Percentiles rank a stretch among this genome's conserved stretches.
These are phyloP conservation scores for Lactifluus volemus DNA, from an alignment of 768 basidiomycete species.

Conservation along the genomic window DNA sequence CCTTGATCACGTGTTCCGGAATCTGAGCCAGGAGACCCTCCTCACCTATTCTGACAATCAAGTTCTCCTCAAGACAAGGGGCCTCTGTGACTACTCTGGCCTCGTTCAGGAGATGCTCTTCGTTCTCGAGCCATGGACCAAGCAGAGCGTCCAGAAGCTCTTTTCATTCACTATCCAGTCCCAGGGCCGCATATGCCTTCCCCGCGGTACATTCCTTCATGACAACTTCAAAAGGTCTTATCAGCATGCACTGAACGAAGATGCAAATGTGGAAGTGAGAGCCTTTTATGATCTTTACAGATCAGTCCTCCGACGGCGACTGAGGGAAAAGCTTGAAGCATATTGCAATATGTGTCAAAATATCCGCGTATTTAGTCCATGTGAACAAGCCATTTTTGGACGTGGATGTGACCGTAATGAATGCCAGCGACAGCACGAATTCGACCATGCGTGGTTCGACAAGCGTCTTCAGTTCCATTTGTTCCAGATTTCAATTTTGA, in stretches of 20 bases:
- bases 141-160: neutral
- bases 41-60: neutral
- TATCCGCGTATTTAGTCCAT: conserved; percentile 13
- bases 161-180: conserved; percentile 5
- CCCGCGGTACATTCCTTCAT: conserved; percentile 5
- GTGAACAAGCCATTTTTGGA: neutral
- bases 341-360: conserved; percentile 1
- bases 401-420: conserved; percentile 1
- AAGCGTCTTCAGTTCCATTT: conserved; percentile 11
- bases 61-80: neutral
- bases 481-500: conserved; percentile 6
- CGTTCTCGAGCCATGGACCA: neutral
- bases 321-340: neutral
- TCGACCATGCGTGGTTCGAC: conserved; percentile 11
- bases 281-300: neutral
- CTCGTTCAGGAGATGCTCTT: neutral
- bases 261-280: neutral
- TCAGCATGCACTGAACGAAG: neutral
- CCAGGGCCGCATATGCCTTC: conserved; percentile 3
- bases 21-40: neutral
- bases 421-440: conserved; percentile 7
- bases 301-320: neutral
- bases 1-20: conserved; percentile 6
- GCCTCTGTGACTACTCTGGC: neutral
- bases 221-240: neutral